phyloP scores from a whole-genome alignment of 208 protist genomes.

The Wallacemonas sp. region DNA sequence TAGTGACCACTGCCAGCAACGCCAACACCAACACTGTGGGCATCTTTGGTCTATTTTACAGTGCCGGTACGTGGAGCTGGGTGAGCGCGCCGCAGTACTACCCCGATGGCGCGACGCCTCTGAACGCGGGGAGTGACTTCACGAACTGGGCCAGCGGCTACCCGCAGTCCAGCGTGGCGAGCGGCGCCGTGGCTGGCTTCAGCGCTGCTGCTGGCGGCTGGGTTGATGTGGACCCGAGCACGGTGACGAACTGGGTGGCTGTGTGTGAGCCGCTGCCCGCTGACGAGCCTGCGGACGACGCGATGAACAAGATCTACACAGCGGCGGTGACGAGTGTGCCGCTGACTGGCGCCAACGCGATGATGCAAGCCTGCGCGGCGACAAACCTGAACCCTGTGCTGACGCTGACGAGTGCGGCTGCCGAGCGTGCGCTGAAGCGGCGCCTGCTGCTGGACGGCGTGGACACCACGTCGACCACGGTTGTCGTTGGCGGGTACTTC shows the following conservation, averaged over 20 bases:
- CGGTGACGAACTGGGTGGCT: conserved; percentile 2
- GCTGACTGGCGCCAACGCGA: not conserved
- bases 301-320: conserved; percentile 2
- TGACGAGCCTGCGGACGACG: not conserved
- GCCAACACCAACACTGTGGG: not conserved
- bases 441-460: not conserved
- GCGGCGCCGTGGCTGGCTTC: conserved; percentile 17
- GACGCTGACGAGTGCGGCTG: not conserved
- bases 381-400: not conserved
- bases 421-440: conserved; percentile 7
- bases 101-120: not conserved
- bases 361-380: conserved; percentile 10
- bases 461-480: too few species aligned
- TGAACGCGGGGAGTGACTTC: not conserved
- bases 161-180: not conserved
- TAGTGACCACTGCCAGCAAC: not conserved
- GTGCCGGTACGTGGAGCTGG: not conserved
- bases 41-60: not conserved
- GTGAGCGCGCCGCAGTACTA: conserved; percentile 6
- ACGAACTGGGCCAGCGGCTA: not conserved
- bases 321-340: not conserved
- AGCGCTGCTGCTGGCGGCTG: conserved; percentile 11
- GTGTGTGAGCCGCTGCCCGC: conserved; percentile 6
- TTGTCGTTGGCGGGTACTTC: too few species aligned
- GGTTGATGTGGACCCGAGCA: not conserved